These are phyloP conservation scores for Fusarium drepaniforme DNA, from an alignment of 2,329 filamentous ascomycete species.

Conservation along the genomic window DNA sequence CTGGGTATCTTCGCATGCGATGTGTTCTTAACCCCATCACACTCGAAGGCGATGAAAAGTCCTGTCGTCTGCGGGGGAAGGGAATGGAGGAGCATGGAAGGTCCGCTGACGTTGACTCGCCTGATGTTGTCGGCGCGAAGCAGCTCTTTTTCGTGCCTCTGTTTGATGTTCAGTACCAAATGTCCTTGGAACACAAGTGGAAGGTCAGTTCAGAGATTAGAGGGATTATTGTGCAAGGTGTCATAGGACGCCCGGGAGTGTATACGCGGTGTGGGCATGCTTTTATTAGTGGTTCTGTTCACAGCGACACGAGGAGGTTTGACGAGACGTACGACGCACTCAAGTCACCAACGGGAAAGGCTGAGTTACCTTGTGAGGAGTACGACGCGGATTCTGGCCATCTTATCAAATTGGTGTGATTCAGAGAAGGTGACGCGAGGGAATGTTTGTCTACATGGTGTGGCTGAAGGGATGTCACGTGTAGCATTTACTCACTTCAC, in stretches of 20 bases:
- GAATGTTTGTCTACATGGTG: not conserved
- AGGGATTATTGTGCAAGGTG: slow-evolving; percentile 7
- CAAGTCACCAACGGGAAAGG: not conserved
- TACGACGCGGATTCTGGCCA: slow-evolving; percentile 8
- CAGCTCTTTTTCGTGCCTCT: slow-evolving; percentile 17
- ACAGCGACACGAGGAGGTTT: slow-evolving; percentile 9
- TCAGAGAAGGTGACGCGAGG: not conserved
- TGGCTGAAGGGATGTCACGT: not conserved
- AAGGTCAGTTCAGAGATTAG: slow-evolving; percentile 12
- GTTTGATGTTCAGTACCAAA: slow-evolving; percentile 7
- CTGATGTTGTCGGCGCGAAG: slow-evolving; percentile 1
- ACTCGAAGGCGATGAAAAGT: not conserved
- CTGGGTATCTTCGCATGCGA: slow-evolving; percentile 1
- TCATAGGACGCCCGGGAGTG: not conserved
- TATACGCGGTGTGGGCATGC: slow-evolving; percentile 22
- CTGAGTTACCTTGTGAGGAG: slow-evolving; percentile 8
- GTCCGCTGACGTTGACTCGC: not conserved
- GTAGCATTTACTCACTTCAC: not conserved
- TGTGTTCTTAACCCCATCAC: slow-evolving; percentile 13
- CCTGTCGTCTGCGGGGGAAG: not conserved
- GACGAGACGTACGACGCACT: slow-evolving; percentile 1
- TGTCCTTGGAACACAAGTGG: slow-evolving; percentile 9
- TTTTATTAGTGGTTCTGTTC: not conserved
- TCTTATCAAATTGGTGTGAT: slow-evolving; percentile 10
- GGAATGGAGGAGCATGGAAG: slow-evolving; percentile 12